phyloP scores from a whole-genome alignment of 371 early-diverging fungal species.

The Rozella allomycis region DNA sequence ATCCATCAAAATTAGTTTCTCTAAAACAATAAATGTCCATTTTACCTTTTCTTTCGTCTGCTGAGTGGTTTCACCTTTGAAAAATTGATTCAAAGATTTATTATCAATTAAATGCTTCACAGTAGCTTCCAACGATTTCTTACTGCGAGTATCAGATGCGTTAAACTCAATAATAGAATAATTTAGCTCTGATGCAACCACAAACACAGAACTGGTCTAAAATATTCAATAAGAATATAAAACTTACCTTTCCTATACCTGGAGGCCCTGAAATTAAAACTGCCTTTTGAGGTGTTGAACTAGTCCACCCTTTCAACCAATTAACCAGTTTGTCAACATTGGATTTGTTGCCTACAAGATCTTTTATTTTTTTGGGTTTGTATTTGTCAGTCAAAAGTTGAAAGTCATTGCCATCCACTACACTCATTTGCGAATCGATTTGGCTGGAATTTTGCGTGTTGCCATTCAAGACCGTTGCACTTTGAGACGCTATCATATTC shows the following conservation, averaged over 20 bases:
- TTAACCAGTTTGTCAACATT: constrained; percentile 37
- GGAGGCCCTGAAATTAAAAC: constrained; percentile 89
- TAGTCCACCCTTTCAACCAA: constrained; percentile 52
- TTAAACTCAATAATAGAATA: constrained; percentile 91
- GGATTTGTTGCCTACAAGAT: constrained; percentile 81
- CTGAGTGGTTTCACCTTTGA: background rate
- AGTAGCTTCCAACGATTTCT: constrained; percentile 21
- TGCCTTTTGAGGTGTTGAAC: constrained; percentile 21
- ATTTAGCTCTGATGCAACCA: constrained; percentile 56
- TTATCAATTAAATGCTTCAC: constrained; percentile 23
- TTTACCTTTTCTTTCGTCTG: background rate
- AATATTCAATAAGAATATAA: too few relatives aligned
- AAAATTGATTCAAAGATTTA: constrained; percentile 8
- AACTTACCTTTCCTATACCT: constrained; percentile 99
- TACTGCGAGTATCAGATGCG: constrained; percentile 94
- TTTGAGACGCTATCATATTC: too few relatives aligned
- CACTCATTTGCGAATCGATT: too few relatives aligned
- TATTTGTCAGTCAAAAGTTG: constrained; percentile 92
- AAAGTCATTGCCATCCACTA: background rate
- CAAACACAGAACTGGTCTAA: constrained; percentile 84
- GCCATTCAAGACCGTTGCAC: too few relatives aligned
- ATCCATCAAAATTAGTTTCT: constrained; percentile 84
- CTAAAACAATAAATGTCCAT: background rate
- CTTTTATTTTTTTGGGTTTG: constrained; percentile 51
- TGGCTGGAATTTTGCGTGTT: too few relatives aligned